Conservation (phyloP, 23 red algal species). For the Cyanidioschyzon merolae region DNA sequence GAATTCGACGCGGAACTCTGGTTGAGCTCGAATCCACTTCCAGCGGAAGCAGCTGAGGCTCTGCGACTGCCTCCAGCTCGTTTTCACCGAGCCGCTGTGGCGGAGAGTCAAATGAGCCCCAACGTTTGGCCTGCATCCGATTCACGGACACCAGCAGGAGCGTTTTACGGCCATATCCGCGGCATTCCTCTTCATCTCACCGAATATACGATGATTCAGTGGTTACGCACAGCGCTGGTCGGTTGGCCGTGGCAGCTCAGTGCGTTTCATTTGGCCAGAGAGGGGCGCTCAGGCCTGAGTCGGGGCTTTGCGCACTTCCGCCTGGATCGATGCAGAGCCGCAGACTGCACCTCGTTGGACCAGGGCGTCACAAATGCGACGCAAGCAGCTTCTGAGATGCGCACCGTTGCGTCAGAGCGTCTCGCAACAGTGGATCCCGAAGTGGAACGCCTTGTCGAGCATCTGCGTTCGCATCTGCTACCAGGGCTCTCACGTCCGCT, state of each 20-base stretch:
- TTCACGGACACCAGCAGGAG: neutral
- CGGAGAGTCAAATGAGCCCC: neutral
- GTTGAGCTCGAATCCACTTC: neutral
- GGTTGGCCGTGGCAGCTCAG: neutral
- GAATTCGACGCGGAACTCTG: constrained; percentile 7
- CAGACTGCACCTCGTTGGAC: too few species aligned
- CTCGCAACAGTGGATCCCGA: too few species aligned
- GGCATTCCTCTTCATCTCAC: neutral
- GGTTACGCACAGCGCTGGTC: neutral
- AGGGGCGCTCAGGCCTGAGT: neutral
- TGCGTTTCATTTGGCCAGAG: neutral
- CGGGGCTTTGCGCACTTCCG: neutral
- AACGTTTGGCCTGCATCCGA: neutral
- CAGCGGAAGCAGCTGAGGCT: neutral
- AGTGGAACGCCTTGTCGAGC: neutral
- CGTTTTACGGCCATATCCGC: neutral
- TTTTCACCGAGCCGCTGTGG: neutral
- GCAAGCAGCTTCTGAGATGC: too few species aligned
- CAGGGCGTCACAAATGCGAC: too few species aligned
- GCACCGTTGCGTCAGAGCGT: too few species aligned
- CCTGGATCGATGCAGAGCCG: too few species aligned
- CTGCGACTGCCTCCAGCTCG: neutral
- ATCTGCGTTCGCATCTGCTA: neutral
- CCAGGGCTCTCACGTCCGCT: neutral
- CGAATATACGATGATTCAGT: neutral